phyloP scores from a whole-genome alignment of 2,329 filamentous ascomycete genomes.

The Paecilomyces formosus region DNA sequence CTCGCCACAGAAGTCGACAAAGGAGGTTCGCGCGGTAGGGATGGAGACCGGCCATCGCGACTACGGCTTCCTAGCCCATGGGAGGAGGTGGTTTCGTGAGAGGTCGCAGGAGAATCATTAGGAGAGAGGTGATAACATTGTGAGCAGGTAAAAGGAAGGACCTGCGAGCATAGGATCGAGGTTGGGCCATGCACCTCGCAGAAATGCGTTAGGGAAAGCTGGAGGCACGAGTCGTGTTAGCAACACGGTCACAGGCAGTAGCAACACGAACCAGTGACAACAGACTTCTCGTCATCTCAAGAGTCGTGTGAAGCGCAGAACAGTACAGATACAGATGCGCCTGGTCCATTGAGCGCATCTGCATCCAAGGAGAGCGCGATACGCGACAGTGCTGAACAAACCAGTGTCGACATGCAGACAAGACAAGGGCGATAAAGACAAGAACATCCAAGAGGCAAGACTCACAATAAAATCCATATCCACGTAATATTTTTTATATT shows the following conservation, averaged over 20 bases:
- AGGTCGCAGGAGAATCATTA: constrained; percentile 32
- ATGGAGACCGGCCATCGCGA: constrained; percentile 9
- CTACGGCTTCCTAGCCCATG: constrained; percentile 13
- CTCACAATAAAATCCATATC: constrained; percentile 41
- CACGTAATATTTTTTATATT: constrained; percentile 13
- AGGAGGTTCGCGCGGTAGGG: constrained; percentile 11
- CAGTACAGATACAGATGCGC: neutral
- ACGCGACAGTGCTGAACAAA: neutral
- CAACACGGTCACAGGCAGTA: neutral
- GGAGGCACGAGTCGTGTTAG: neutral
- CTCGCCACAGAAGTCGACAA: constrained; percentile 20
- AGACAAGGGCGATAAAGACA: neutral
- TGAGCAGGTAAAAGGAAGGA: constrained; percentile 46
- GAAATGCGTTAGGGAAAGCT: constrained; percentile 57
- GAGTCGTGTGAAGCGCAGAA: neutral
- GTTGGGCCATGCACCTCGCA: constrained; percentile 57
- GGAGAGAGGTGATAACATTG: constrained; percentile 43
- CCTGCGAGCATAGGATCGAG: constrained; percentile 55
- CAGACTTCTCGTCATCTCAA: neutral
- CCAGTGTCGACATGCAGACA: neutral
- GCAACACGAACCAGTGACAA: neutral
- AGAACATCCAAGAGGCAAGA: constrained; percentile 8
- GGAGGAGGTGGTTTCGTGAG: constrained; percentile 20
- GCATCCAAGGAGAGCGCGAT: neutral
- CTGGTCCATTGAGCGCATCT: neutral